These are phyloP conservation scores for Alectoria sarmentosa DNA, from an alignment of 495 filamentous ascomycete species.

Conservation along the genomic window DNA sequence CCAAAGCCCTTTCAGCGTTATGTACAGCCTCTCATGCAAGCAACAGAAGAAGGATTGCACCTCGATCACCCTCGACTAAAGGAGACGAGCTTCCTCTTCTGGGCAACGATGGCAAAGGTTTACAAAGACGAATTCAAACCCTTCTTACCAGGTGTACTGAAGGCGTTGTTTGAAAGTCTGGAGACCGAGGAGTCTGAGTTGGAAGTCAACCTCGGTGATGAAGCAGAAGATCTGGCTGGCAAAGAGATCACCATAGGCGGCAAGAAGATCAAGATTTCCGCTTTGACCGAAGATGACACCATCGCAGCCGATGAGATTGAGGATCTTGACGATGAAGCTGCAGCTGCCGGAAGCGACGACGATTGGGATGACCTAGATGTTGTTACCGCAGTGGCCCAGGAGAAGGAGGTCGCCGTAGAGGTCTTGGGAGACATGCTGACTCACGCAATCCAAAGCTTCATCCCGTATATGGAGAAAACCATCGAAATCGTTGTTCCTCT, in stretches of 20 bases:
- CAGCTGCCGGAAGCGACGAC: slow-evolving; percentile 44
- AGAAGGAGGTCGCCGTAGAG: slow-evolving; percentile 97
- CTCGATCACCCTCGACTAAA: slow-evolving; percentile 83
- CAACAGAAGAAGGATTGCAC: slow-evolving; percentile 85
- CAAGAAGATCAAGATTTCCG: slow-evolving; percentile 76
- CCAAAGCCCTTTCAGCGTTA: slow-evolving; percentile 81
- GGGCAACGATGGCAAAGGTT: slow-evolving; percentile 89
- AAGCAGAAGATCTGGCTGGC: slow-evolving; percentile 68
- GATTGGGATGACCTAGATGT: slow-evolving; percentile 72
- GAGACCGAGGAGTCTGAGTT: slow-evolving; percentile 85
- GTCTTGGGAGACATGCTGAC: slow-evolving; percentile 89
- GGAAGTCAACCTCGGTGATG: slow-evolving; percentile 70
- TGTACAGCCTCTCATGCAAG: slow-evolving; percentile 78
- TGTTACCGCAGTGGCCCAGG: slow-evolving; percentile 79
- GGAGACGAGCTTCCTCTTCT: slow-evolving; percentile 95
- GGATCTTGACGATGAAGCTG: slow-evolving; percentile 42
- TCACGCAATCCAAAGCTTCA: slow-evolving; percentile 64
- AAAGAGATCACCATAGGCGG: slow-evolving; percentile 69
- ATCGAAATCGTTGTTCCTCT: slow-evolving; percentile 73
- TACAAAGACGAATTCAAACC: slow-evolving; percentile 85
- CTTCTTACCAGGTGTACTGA: slow-evolving; percentile 79
- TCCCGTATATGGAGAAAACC: slow-evolving; percentile 89
- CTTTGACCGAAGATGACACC: slow-evolving; percentile 48
- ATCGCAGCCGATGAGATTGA: slow-evolving; percentile 49
- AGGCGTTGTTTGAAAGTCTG: slow-evolving; percentile 75